These are phyloP conservation scores for Penicillium concentricum DNA, from an alignment of 2,329 filamentous ascomycete genomes.

Conservation along the genomic window DNA sequence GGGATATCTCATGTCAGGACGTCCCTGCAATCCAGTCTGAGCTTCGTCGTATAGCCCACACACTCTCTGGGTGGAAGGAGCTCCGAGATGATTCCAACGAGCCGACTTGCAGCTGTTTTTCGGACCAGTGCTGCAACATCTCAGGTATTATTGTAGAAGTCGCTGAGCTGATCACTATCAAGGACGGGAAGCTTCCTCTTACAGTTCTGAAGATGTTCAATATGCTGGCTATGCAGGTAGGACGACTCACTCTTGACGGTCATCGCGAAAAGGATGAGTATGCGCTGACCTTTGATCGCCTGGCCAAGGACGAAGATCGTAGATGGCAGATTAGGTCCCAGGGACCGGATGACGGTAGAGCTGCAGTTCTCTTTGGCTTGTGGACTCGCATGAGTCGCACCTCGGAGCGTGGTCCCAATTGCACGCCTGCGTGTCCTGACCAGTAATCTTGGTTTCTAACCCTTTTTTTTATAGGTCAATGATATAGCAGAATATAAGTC, in stretches of 20 bases:
- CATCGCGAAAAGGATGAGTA: neutral
- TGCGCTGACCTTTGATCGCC: neutral
- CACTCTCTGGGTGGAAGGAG: neutral
- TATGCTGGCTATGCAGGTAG: slow-evolving; percentile 1
- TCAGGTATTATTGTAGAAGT: neutral
- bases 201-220: neutral
- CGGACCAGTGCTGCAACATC: neutral
- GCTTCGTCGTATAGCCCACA: neutral
- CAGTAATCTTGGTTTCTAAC: neutral
- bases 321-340: neutral
- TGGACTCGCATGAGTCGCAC: slow-evolving; percentile 1
- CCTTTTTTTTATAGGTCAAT: neutral
- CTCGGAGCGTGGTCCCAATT: neutral
- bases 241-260: neutral
- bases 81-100: neutral
- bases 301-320: slow-evolving; percentile 1
- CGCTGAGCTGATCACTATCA: neutral
- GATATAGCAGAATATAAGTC: neutral
- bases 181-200: neutral
- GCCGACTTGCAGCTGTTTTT: neutral
- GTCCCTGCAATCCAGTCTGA: neutral
- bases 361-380: neutral
- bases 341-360: neutral
- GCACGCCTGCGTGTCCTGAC: neutral
- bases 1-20: neutral